phyloP scores from a whole-genome alignment of 2,329 filamentous ascomycete species.

The Paraphaeosphaeria sporulosa region DNA sequence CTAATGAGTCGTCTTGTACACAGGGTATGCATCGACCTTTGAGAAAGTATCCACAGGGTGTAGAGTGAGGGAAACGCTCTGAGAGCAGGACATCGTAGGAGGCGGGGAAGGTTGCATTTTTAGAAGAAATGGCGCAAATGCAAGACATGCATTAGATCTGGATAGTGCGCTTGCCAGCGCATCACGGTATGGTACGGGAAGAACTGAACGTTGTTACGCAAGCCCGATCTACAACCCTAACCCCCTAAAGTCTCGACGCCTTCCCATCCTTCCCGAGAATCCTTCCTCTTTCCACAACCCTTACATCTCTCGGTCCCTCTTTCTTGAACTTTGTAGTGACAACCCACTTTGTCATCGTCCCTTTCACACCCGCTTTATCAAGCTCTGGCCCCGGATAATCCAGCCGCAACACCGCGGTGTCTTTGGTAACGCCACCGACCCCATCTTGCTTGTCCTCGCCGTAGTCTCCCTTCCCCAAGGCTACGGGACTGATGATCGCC shows the following conservation, averaged over 20 bases:
- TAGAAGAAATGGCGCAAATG: too few species aligned
- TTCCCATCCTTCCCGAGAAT: conserved; percentile 37
- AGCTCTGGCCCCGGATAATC: conserved; percentile 65
- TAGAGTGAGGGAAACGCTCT: too few species aligned
- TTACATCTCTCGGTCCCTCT: conserved; percentile 64
- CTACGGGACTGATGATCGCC: conserved; percentile 52
- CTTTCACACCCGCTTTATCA: conserved; percentile 55
- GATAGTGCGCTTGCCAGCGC: too few species aligned
- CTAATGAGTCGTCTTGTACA: too few species aligned
- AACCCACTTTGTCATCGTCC: conserved; percentile 62
- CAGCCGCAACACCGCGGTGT: conserved; percentile 61
- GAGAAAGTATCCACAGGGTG: too few species aligned
- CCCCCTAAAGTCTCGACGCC: neutral
- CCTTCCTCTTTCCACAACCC: conserved; percentile 56
- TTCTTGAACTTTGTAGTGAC: conserved; percentile 65
- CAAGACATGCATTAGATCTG: too few species aligned
- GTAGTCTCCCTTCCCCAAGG: conserved; percentile 49
- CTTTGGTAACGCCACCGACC: conserved; percentile 52
- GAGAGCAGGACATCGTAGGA: too few species aligned
- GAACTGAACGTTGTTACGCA: too few species aligned
- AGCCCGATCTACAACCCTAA: too few species aligned
- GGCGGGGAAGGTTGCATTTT: too few species aligned
- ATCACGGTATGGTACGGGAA: too few species aligned
- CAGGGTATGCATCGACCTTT: too few species aligned
- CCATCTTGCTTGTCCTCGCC: conserved; percentile 40